Conservation (phyloP, 129 eudicot genomes). For the Flaveria brownii region DNA sequence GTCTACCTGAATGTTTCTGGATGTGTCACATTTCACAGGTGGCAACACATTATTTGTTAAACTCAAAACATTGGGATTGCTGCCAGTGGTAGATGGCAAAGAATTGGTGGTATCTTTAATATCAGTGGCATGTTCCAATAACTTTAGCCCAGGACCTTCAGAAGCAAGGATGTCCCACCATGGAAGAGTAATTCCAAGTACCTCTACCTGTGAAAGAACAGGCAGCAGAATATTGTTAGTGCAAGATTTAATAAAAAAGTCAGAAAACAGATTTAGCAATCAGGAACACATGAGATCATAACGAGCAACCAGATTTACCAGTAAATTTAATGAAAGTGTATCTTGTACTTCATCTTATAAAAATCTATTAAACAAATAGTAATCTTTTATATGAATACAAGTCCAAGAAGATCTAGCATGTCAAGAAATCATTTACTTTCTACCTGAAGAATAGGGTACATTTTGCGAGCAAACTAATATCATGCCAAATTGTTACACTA, state of each 20-base stretch:
- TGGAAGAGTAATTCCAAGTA: slow-evolving; percentile 86
- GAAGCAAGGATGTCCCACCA: slow-evolving; percentile 61
- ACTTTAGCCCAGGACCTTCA: slow-evolving; percentile 54
- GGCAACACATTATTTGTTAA: slow-evolving; percentile 31
- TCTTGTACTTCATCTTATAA: not conserved
- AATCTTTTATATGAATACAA: slow-evolving; percentile 8
- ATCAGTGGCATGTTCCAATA: slow-evolving; percentile 31
- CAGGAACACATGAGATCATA: not conserved
- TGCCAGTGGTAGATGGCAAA: slow-evolving; percentile 33
- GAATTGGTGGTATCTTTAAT: slow-evolving; percentile 36
- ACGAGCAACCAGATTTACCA: not conserved
- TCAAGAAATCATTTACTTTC: not conserved
- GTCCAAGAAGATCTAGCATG: slow-evolving; percentile 10
- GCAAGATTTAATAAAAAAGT: not conserved
- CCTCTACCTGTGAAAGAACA: slow-evolving; percentile 57
- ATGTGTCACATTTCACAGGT: slow-evolving; percentile 36
- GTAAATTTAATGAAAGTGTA: not conserved
- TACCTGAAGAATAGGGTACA: not conserved
- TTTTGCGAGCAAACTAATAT: not conserved
- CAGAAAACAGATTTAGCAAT: not conserved
- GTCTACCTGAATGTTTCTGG: slow-evolving; percentile 53
- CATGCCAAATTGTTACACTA: slow-evolving; percentile 8
- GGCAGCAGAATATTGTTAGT: not conserved
- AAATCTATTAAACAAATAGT: not conserved
- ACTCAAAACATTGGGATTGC: slow-evolving; percentile 39